Percentiles rank a stretch among this genome's conserved stretches.
Conservation (phyloP, 176 grass and related monocot species). For the Ensete glaucum region DNA sequence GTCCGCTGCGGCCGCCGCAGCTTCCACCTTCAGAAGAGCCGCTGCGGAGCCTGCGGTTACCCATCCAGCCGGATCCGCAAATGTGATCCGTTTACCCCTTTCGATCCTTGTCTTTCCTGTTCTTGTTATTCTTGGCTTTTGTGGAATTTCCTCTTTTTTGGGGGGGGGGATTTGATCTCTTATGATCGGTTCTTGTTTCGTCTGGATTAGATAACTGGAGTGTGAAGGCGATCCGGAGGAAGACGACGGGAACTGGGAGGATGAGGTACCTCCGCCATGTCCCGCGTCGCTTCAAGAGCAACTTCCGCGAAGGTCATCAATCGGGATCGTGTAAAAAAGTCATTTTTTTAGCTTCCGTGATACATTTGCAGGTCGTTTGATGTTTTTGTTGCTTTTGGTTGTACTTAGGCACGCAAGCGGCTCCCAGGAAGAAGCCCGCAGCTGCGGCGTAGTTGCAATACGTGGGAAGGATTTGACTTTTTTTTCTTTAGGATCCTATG, state of each 20-base stretch:
- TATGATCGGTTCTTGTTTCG: not conserved
- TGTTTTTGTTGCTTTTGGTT: not conserved
- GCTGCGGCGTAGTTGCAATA: conserved; percentile 16
- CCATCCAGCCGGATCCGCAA: conserved; percentile 87
- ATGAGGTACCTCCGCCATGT: conserved; percentile 84
- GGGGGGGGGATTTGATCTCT: not conserved
- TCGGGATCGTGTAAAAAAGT: too few relatives aligned
- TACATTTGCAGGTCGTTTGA: too few relatives aligned
- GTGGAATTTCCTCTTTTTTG: too few relatives aligned
- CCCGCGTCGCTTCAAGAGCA: conserved; percentile 73
- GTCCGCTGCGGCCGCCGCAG: too few relatives aligned
- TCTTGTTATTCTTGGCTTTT: too few relatives aligned
- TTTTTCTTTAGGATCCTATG: too few relatives aligned
- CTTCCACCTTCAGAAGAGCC: conserved; percentile 42
- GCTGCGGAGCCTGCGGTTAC: conserved; percentile 72
- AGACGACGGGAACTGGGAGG: conserved; percentile 67
- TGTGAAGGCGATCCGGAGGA: conserved; percentile 72
- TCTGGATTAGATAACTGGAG: conserved; percentile 60
- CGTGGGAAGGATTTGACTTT: too few relatives aligned
- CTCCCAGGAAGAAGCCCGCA: conserved; percentile 49
- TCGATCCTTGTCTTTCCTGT: too few relatives aligned
- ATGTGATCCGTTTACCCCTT: conserved; percentile 36
- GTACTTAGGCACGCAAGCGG: conserved; percentile 43
- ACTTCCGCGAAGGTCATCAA: conserved; percentile 69
- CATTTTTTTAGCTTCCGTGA: too few relatives aligned